A percentile compares a stretch with the other conserved stretches of the same genome.
Evolutionary conservation across 805 yeast species (phyloP).

Genomic region (Myxozyma neotropica): DNA sequence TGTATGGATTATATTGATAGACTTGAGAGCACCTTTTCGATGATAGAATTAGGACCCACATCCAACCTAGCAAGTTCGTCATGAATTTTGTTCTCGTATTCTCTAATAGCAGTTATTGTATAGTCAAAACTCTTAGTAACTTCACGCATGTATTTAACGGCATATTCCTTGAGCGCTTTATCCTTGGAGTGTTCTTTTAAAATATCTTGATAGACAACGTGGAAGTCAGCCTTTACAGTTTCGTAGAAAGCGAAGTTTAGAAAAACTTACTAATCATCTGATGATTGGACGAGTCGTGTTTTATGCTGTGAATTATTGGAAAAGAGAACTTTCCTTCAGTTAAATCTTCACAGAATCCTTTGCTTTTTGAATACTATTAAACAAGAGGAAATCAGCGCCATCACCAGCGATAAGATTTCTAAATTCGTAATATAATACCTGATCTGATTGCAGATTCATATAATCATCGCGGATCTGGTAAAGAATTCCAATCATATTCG

Average conservation of each 20-base stretch:
- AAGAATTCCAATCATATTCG: conserved; percentile 76
- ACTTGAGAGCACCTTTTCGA: conserved; percentile 18
- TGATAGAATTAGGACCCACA: conserved; percentile 23
- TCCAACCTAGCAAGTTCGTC: conserved; percentile 18
- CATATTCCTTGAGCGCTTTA: conserved; percentile 52
- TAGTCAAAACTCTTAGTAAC: conserved; percentile 49
- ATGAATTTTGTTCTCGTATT: conserved; percentile 18
- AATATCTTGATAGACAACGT: conserved; percentile 44
- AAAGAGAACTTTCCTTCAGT: conserved; percentile 88
- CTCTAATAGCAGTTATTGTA: conserved; percentile 32
- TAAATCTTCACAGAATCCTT: conserved; percentile 83
- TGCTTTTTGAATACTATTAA: conserved; percentile 52
- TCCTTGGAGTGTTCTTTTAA: conserved; percentile 57
- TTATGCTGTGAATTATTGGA: conserved; percentile 73
- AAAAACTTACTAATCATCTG: conserved; percentile 45
- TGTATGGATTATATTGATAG: conserved; percentile 8
- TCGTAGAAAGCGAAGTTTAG: conserved; percentile 2
- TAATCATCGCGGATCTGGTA: conserved; percentile 89
- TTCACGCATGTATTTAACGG: conserved; percentile 51
- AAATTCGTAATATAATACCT: no score
- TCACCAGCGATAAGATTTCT: no score
- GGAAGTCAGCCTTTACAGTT: conserved; percentile 1
- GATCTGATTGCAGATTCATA: conserved; percentile 59
- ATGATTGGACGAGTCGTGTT: conserved; percentile 44
- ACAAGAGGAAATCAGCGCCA: no score